A percentile compares a stretch with the other conserved stretches of the same genome.
phyloP scores from a whole-genome alignment of 1,284 basidiomycete species.

The Fomitopsis pinicola region DNA sequence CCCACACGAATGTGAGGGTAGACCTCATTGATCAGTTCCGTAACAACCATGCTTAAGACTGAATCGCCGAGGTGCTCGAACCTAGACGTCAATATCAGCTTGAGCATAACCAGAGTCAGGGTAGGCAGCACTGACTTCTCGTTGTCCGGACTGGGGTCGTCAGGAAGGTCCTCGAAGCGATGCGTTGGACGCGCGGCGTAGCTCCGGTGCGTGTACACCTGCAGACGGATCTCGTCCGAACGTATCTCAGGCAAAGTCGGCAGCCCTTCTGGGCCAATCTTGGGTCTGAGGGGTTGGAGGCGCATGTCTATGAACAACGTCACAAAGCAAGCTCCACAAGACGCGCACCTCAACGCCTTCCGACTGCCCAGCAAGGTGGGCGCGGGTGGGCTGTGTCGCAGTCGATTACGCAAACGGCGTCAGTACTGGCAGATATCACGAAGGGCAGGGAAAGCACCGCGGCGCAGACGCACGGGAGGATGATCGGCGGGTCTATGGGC shows the following conservation, averaged over 20 bases:
- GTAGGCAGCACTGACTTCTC: conserved; percentile 49
- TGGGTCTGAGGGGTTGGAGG: conserved; percentile 15
- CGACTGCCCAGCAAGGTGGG: neutral
- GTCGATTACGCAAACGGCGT: neutral
- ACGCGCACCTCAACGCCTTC: neutral
- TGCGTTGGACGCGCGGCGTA: conserved; percentile 61
- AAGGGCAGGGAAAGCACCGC: neutral
- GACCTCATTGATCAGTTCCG: conserved; percentile 52
- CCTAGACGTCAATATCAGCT: conserved; percentile 31
- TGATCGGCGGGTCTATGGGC: neutral
- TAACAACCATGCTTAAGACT: conserved; percentile 63
- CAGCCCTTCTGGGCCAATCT: conserved; percentile 23
- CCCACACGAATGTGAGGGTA: conserved; percentile 71
- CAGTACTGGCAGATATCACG: neutral
- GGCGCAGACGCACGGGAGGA: neutral
- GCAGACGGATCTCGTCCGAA: conserved; percentile 37
- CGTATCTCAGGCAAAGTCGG: conserved; percentile 51
- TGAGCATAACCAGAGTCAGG: neutral
- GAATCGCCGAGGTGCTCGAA: conserved; percentile 71
- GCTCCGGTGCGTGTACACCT: conserved; percentile 73
- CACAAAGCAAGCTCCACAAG: neutral
- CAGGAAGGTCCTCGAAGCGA: conserved; percentile 65
- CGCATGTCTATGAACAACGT: neutral
- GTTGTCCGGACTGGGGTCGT: conserved; percentile 72
- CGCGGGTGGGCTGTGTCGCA: neutral